Evolutionary conservation across 208 protist genomes (phyloP).

Genomic region (Herpetomonas tarakana): DNA sequence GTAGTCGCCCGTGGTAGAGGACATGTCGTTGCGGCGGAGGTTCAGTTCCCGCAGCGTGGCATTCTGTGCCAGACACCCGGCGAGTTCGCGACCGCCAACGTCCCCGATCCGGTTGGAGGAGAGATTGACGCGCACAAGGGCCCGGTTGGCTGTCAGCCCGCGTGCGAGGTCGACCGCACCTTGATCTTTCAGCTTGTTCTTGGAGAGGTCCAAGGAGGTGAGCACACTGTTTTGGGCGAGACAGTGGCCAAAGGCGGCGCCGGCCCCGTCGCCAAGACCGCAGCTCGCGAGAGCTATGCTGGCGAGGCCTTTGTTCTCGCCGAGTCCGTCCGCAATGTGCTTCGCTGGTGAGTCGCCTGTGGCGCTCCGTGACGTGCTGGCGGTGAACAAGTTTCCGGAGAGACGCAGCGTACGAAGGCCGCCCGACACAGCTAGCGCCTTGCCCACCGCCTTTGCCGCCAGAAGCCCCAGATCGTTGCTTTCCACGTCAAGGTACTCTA

Average conservation of each 20-base stretch:
- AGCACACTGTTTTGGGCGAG: conserved; percentile 55
- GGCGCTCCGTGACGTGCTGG: background rate
- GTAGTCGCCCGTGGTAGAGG: conserved; percentile 53
- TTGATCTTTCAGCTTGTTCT: conserved; percentile 83
- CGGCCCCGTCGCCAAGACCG: conserved; percentile 48
- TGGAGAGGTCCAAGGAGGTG: conserved; percentile 61
- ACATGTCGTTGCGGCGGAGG: conserved; percentile 82
- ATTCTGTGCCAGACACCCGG: conserved; percentile 53
- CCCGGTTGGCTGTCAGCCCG: conserved; percentile 62
- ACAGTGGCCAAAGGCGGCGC: conserved; percentile 44
- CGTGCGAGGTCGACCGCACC: conserved; percentile 73
- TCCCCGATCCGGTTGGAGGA: conserved; percentile 77
- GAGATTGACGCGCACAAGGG: conserved; percentile 64
- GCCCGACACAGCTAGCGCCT: conserved; percentile 39
- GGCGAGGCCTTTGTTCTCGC: conserved; percentile 64
- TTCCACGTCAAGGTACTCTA: conserved; percentile 69
- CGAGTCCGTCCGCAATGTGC: conserved; percentile 59
- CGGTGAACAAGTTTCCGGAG: conserved; percentile 53
- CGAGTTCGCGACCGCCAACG: conserved; percentile 70
- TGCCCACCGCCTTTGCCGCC: conserved; percentile 45
- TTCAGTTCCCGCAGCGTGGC: conserved; percentile 67
- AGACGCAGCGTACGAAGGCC: conserved; percentile 49
- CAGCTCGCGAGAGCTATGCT: conserved; percentile 53
- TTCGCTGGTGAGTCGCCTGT: conserved; percentile 18
- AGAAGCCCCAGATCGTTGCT: conserved; percentile 61